Conservation (phyloP, 202 grass and related monocot species). For the Eragrostis tef region DNA sequence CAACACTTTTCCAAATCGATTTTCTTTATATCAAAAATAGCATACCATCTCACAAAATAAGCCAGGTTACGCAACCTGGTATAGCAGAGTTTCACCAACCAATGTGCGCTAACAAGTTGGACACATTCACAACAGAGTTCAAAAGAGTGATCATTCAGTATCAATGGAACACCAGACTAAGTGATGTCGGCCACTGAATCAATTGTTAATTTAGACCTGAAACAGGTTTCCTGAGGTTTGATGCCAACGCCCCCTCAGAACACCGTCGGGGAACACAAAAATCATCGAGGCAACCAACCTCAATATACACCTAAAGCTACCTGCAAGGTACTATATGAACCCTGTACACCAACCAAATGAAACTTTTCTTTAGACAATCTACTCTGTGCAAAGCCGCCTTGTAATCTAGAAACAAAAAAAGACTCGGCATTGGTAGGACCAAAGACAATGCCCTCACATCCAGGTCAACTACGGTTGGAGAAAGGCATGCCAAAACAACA, state of each 20-base stretch:
- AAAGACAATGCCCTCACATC: not conserved
- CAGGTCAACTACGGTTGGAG: not conserved
- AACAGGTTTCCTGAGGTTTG: not conserved
- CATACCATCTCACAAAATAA: too few relatives aligned
- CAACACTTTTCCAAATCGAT: too few relatives aligned
- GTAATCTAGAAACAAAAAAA: constrained; percentile 39
- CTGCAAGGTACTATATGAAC: constrained; percentile 32
- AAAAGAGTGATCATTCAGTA: not conserved
- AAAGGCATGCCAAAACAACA: constrained; percentile 8
- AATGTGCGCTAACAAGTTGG: too few relatives aligned
- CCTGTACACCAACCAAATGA: constrained; percentile 53
- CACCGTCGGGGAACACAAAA: not conserved
- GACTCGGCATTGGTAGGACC: not conserved
- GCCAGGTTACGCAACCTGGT: too few relatives aligned
- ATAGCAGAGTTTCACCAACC: too few relatives aligned
- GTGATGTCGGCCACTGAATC: not conserved
- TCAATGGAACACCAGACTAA: not conserved
- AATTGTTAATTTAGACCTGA: constrained; percentile 12
- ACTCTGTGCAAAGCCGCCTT: constrained; percentile 26
- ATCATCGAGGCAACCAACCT: not conserved
- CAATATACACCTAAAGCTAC: constrained; percentile 44
- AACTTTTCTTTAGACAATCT: constrained; percentile 39
- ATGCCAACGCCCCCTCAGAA: not conserved
- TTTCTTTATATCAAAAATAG: too few relatives aligned
- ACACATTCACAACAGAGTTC: too few relatives aligned